A percentile compares a stretch with the other conserved stretches of the same genome.
These are phyloP conservation scores for Mycena albidolilacea DNA, from an alignment of 768 basidiomycete genomes.

Conservation along the genomic window DNA sequence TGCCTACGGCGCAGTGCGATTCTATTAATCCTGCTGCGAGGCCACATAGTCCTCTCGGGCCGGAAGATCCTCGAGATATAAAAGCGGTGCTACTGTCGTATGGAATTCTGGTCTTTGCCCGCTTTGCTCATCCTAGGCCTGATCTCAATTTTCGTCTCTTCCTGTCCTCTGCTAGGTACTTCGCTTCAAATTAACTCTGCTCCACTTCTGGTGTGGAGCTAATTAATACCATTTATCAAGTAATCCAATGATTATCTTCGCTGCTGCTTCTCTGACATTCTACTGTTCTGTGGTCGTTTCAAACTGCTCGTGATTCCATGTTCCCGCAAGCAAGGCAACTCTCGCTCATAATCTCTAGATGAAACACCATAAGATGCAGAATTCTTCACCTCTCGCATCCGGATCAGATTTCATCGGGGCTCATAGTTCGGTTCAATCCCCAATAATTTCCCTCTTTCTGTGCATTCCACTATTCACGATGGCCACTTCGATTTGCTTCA, in stretches of 20 bases:
- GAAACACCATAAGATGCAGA: conserved; percentile 16
- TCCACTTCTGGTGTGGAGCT: background rate
- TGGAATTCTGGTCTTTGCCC: conserved; percentile 13
- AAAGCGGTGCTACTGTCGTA: conserved; percentile 12
- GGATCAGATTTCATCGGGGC: background rate
- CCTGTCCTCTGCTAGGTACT: conserved; percentile 9
- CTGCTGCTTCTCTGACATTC: conserved; percentile 19
- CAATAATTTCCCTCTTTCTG: conserved; percentile 3
- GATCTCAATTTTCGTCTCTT: conserved; percentile 8
- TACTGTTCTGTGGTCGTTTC: conserved; percentile 13
- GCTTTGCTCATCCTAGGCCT: conserved; percentile 15
- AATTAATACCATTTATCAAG: conserved; percentile 12
- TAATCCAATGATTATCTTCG: conserved; percentile 7
- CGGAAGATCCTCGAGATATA: conserved; percentile 1
- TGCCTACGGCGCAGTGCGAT: background rate
- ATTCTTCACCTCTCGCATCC: conserved; percentile 12
- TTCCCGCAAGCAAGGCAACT: background rate
- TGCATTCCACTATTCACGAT: conserved; percentile 16
- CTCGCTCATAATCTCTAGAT: conserved; percentile 6
- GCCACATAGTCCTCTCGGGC: conserved; percentile 7
- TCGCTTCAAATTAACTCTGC: conserved; percentile 8
- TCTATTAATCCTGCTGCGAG: conserved; percentile 4
- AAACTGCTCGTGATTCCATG: conserved; percentile 15
- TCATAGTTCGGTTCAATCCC: conserved; percentile 5
- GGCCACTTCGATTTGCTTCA: conserved; percentile 7